These are phyloP conservation scores for Candida odintsovae DNA, from an alignment of 805 yeast genomes.

Conservation along the genomic window DNA sequence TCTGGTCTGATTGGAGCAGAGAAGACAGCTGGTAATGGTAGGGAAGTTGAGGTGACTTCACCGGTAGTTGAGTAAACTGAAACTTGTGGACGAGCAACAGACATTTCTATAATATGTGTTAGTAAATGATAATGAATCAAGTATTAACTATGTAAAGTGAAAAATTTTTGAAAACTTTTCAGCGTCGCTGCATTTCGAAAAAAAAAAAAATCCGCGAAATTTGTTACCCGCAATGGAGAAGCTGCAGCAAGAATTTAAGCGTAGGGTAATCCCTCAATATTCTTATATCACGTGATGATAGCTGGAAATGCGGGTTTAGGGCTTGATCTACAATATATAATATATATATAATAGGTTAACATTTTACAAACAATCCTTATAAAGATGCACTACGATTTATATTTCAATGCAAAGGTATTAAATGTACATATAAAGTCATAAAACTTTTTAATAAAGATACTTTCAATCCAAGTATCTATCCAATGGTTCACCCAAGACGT, in stretches of 20 bases:
- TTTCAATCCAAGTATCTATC: slow-evolving; percentile 64
- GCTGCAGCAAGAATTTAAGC: too few relatives aligned
- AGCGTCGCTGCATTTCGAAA: not conserved
- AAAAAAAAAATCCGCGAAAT: not conserved
- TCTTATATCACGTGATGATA: too few relatives aligned
- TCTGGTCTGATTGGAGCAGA: slow-evolving; percentile 99
- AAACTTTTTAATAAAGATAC: not conserved
- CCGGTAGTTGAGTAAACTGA: slow-evolving; percentile 88
- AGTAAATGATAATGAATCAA: slow-evolving; percentile 8
- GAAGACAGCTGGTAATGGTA: slow-evolving; percentile 98
- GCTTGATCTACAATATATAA: too few relatives aligned
- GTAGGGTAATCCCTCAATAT: not conserved
- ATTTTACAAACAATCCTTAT: too few relatives aligned
- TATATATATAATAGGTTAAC: too few relatives aligned
- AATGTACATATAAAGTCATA: not conserved
- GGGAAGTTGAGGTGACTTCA: slow-evolving; percentile 74
- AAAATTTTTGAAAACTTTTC: slow-evolving; percentile 6
- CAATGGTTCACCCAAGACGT: slow-evolving; percentile 89
- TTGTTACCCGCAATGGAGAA: not conserved
- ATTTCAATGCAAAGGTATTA: not conserved
- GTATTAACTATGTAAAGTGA: slow-evolving; percentile 1
- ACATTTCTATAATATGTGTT: slow-evolving; percentile 30
- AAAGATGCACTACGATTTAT: not conserved
- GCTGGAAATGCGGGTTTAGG: too few relatives aligned
- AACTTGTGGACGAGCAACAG: slow-evolving; percentile 89